Conservation (phyloP, 352 stramenopile species). For the Phytophthora aleatoria region DNA sequence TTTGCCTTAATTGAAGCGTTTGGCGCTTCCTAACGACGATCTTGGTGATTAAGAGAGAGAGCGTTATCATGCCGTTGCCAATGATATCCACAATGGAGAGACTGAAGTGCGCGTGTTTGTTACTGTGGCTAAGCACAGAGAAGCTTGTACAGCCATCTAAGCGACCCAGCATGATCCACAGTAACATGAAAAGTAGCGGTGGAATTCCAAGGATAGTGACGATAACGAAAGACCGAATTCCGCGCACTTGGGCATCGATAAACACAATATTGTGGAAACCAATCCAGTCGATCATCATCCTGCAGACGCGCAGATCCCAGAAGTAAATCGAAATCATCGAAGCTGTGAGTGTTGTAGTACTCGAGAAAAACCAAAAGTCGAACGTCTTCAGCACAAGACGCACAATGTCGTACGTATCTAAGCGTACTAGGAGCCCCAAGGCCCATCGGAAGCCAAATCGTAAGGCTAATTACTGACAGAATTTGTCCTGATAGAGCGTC, state of each 20-base stretch:
- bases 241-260: slow-evolving; percentile 38
- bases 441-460: slow-evolving; percentile 25
- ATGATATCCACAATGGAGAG: slow-evolving; percentile 29
- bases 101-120: slow-evolving; percentile 7
- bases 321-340: slow-evolving; percentile 34
- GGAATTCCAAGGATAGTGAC: slow-evolving; percentile 24
- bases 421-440: slow-evolving; percentile 28
- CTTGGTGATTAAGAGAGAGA: slow-evolving; percentile 26
- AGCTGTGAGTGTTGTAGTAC: slow-evolving; percentile 32
- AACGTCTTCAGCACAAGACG: slow-evolving; percentile 39
- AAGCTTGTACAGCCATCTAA: slow-evolving; percentile 29
- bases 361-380: slow-evolving; percentile 51
- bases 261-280: slow-evolving; percentile 44
- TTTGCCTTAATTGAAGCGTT: not conserved
- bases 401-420: slow-evolving; percentile 45
- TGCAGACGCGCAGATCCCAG: slow-evolving; percentile 31
- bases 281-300: slow-evolving; percentile 34
- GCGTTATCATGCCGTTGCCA: slow-evolving; percentile 30
- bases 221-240: slow-evolving; percentile 19
- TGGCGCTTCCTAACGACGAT: slow-evolving; percentile 29
- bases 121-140: slow-evolving; percentile 21
- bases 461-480: slow-evolving; percentile 22
- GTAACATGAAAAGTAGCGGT: slow-evolving; percentile 24
- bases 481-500: slow-evolving; percentile 15
- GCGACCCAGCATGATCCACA: slow-evolving; percentile 30